Conservation (phyloP, 2,329 filamentous ascomycete genomes). For the Didymella exigua region DNA sequence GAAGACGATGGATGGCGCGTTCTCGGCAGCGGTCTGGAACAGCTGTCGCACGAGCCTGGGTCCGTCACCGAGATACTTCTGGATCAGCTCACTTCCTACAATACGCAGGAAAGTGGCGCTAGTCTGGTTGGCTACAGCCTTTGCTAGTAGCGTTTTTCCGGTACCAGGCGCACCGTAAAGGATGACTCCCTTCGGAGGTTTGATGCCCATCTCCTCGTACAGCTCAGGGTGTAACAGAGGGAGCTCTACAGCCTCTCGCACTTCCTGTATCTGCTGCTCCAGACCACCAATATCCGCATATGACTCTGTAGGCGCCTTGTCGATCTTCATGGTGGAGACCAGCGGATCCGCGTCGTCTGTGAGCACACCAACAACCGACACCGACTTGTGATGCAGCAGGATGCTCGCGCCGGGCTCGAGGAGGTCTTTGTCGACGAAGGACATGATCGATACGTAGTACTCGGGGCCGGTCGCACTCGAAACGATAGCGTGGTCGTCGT, state of each 20-base stretch:
- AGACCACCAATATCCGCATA: slow-evolving; percentile 98
- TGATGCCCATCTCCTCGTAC: slow-evolving; percentile 99
- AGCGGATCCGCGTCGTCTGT: slow-evolving; percentile 95
- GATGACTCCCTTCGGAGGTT: slow-evolving; percentile 98
- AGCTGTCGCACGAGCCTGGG: slow-evolving; percentile 93
- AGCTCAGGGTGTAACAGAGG: slow-evolving; percentile 93
- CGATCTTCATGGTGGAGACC: slow-evolving; percentile 98
- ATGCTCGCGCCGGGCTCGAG: slow-evolving; percentile 96
- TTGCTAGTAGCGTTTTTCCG: slow-evolving; percentile 93
- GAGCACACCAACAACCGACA: slow-evolving; percentile 95
- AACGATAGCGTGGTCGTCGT: slow-evolving; percentile 98
- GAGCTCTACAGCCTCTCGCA: slow-evolving; percentile 94
- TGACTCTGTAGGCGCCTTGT: slow-evolving; percentile 97
- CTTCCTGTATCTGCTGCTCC: slow-evolving; percentile 95
- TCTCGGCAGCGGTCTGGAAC: slow-evolving; percentile 94
- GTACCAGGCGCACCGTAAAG: slow-evolving; percentile 97
- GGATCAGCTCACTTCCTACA: slow-evolving; percentile 94
- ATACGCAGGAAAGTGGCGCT: slow-evolving; percentile 97
- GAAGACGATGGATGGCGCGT: slow-evolving; percentile 96
- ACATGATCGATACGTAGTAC: slow-evolving; percentile 99
- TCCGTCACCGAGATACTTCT: slow-evolving; percentile 97
- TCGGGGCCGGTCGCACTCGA: slow-evolving; percentile 96
- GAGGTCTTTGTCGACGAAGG: slow-evolving; percentile 98
- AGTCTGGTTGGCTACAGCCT: slow-evolving; percentile 98
- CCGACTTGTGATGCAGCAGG: slow-evolving; percentile 93